Evolutionary conservation across 306 rosid genomes (phyloP).

Genomic region (Amphicarpaea edgeworthii): DNA sequence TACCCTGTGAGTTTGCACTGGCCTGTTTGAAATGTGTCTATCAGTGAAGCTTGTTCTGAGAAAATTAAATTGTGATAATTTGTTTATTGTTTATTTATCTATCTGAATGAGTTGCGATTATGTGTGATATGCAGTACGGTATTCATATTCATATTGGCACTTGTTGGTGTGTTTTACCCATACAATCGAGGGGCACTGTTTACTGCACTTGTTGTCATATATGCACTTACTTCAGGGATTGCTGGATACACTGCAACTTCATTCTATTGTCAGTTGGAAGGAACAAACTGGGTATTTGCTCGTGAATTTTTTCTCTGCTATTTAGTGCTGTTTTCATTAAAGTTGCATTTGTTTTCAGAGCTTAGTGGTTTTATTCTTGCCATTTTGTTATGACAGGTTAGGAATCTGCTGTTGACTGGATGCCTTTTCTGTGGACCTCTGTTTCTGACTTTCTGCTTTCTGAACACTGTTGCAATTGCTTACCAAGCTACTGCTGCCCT

Average conservation of each 20-base stretch:
- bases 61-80: neutral
- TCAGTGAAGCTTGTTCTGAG: slow-evolving; percentile 2
- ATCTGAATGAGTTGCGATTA: slow-evolving; percentile 13
- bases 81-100: neutral
- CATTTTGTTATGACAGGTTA: slow-evolving; percentile 55
- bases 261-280: slow-evolving; percentile 90
- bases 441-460: slow-evolving; percentile 58
- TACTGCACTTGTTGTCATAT: slow-evolving; percentile 89
- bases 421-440: slow-evolving; percentile 67
- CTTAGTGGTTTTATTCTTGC: slow-evolving; percentile 14
- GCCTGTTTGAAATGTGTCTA: slow-evolving; percentile 7
- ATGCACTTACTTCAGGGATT: slow-evolving; percentile 94
- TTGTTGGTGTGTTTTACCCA: slow-evolving; percentile 94
- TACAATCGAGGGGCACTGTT: slow-evolving; percentile 92
- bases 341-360: slow-evolving; percentile 1
- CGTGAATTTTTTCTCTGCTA: slow-evolving; percentile 20
- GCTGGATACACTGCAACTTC: slow-evolving; percentile 93
- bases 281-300: slow-evolving; percentile 80
- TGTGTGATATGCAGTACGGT: slow-evolving; percentile 65
- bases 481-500: slow-evolving; percentile 65
- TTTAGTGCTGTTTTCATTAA: slow-evolving; percentile 22
- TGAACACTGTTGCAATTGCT: slow-evolving; percentile 64
- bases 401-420: slow-evolving; percentile 63
- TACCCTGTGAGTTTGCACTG: slow-evolving; percentile 58
- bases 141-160: slow-evolving; percentile 82